A percentile compares a stretch with the other conserved stretches of the same genome.
Conservation (phyloP, 257 asterid species). For the Salvia rosmarinus region DNA sequence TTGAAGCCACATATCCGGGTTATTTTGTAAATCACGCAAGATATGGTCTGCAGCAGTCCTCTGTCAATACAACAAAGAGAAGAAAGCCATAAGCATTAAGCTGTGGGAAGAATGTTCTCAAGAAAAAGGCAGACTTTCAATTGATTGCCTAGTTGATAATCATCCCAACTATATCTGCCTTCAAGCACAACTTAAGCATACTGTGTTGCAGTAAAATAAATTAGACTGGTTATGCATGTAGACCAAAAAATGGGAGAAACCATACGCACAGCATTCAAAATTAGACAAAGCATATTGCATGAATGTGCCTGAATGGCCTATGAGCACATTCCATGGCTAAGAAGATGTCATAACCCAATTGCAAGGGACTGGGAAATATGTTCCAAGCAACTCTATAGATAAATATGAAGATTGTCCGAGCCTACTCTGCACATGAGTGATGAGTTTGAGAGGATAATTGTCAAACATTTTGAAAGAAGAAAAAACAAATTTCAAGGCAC, state of each 20-base stretch:
- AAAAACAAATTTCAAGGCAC: neutral
- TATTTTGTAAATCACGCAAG: slow-evolving; percentile 90
- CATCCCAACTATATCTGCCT: slow-evolving; percentile 3
- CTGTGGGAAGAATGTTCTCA: neutral
- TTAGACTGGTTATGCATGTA: neutral
- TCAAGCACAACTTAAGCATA: slow-evolving; percentile 14
- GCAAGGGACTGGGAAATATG: neutral
- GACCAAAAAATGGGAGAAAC: slow-evolving; percentile 21
- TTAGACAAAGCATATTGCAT: slow-evolving; percentile 1
- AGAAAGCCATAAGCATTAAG: slow-evolving; percentile 18
- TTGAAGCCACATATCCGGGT: slow-evolving; percentile 99
- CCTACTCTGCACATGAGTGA: neutral
- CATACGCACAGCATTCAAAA: slow-evolving; percentile 8
- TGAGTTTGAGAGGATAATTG: neutral
- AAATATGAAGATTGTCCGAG: neutral
- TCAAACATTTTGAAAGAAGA: neutral
- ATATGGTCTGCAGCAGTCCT: slow-evolving; percentile 93
- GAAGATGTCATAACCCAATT: slow-evolving; percentile 8
- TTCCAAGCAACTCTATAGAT: neutral
- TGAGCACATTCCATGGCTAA: neutral
- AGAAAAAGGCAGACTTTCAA: neutral
- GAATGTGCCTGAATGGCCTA: neutral
- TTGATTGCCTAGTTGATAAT: neutral
- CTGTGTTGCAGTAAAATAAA: neutral
- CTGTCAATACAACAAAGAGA: slow-evolving; percentile 47